Base-by-base conservation (phyloP, 768 basidiomycete species). In the Tricholoma flavovirens region DNA sequence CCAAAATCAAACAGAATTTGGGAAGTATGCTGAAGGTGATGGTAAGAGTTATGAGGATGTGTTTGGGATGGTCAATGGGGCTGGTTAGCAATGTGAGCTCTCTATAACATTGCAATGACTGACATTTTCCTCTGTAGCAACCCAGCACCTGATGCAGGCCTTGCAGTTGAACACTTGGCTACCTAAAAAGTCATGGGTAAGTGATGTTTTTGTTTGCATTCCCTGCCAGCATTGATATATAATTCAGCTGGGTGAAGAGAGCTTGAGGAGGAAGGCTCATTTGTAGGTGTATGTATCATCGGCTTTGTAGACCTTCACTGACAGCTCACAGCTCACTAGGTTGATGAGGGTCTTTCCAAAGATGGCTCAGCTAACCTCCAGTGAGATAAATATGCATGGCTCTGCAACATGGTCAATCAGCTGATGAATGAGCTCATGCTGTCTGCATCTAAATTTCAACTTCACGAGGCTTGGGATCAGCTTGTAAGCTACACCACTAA, bases 191-290 rank as follows among this genome's bases (percentile, higher is more conserved):
- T 93, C 93, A 10, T 97, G 93, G 92, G 90, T 90, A 67, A 38
- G 76, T 60, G 11, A 14, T 26, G 35, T 30, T 42, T 8, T 8
- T 5, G n/a, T n/a, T 42, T 32, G 36, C 51, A 11, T 14, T 35
- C 33, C 43, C 11, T 32, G 33, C 56, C 36, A 26, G 55, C 12
- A 53, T 42, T 33, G 52, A 30, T 53, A 21, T 53, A 19, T 42
- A 11, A 42, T 51, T n/a, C 59, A 88, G 86, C 72, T 88, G 53
- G 87, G 87, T 9, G 92, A 92, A 45, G 90, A 88, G 30, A 82
- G 89, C 29, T 83, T 2, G 93, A 96, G 55, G 94, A 96, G 51
- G 91, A 93, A 53, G 93, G 98, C 75, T 94, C 97, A 1, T 99
- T 99, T 62, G 94, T 95, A 2, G 91, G 94, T 75, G 92, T 91